Conservation (phyloP, 1,284 basidiomycete species). For the Sparassis latifolia region DNA sequence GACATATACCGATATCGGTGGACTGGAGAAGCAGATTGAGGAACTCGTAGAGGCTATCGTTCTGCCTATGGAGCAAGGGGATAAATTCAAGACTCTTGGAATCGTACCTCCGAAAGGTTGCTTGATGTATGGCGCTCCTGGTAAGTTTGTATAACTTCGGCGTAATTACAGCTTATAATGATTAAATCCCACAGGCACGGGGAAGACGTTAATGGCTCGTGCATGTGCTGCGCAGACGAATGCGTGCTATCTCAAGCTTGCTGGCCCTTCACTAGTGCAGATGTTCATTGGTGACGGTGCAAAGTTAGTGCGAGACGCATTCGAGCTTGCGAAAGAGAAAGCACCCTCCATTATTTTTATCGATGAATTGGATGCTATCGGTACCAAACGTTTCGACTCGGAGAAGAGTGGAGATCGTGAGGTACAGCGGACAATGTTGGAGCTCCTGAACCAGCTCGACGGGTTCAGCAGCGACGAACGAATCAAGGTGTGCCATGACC, state of each 20-base stretch:
- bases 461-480: constrained; percentile 84
- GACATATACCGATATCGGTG: constrained; percentile 76
- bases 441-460: constrained; percentile 75
- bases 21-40: constrained; percentile 79
- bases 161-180: background rate
- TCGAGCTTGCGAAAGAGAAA: constrained; percentile 74
- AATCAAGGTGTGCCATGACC: constrained; percentile 70
- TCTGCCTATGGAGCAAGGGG: constrained; percentile 75
- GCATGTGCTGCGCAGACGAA: constrained; percentile 81
- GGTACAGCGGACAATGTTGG: constrained; percentile 78
- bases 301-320: constrained; percentile 73
- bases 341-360: constrained; percentile 80
- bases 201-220: constrained; percentile 73
- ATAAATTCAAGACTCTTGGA: constrained; percentile 78
- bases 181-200: constrained; percentile 45
- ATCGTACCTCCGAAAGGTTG: constrained; percentile 77
- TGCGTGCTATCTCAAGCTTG: constrained; percentile 76
- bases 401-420: constrained; percentile 77
- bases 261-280: constrained; percentile 72
- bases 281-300: constrained; percentile 85
- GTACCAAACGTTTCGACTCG: constrained; percentile 77
- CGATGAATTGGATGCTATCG: constrained; percentile 77
- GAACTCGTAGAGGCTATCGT: constrained; percentile 79
- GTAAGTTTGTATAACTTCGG: constrained; percentile 26
- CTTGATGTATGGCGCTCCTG: constrained; percentile 77